A percentile compares a stretch with the other conserved stretches of the same genome.
Conservation (phyloP, 257 asterid species). For the Solanum chilense region DNA sequence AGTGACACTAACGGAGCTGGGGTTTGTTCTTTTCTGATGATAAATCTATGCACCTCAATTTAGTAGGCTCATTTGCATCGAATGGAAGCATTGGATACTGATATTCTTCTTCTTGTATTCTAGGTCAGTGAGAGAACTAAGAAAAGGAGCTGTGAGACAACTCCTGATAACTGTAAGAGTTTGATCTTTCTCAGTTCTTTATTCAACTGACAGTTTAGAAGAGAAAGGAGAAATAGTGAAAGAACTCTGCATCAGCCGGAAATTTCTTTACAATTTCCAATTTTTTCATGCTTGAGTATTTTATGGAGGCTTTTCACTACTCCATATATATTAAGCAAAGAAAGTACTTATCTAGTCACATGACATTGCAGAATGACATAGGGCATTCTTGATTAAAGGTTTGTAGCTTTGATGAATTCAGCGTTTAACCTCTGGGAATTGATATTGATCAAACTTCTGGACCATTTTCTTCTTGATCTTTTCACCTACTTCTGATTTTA, state of each 20-base stretch:
- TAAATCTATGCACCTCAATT: not conserved
- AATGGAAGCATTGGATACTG: not conserved
- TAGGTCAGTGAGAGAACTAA: slow-evolving; percentile 46
- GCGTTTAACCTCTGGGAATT: not conserved
- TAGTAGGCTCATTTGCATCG: not conserved
- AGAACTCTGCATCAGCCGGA: not conserved
- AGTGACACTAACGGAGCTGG: slow-evolving; percentile 51
- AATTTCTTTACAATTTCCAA: not conserved
- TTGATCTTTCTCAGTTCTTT: not conserved
- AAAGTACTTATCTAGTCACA: not conserved
- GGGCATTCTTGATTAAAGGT: not conserved
- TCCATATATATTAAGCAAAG: not conserved
- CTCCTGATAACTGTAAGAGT: slow-evolving; percentile 48
- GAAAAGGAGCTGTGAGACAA: slow-evolving; percentile 63
- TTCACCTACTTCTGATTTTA: not conserved
- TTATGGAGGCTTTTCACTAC: not conserved
- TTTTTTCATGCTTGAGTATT: not conserved
- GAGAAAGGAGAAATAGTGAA: not conserved
- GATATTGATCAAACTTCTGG: not conserved
- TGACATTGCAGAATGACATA: not conserved
- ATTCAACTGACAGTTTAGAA: not conserved
- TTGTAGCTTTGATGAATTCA: not conserved
- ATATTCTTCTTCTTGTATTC: not conserved
- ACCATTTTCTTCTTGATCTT: not conserved
- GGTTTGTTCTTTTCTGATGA: slow-evolving; percentile 26